phyloP scores from a whole-genome alignment of 2,329 filamentous ascomycete species.

The Beauveria rudraprayagi region DNA sequence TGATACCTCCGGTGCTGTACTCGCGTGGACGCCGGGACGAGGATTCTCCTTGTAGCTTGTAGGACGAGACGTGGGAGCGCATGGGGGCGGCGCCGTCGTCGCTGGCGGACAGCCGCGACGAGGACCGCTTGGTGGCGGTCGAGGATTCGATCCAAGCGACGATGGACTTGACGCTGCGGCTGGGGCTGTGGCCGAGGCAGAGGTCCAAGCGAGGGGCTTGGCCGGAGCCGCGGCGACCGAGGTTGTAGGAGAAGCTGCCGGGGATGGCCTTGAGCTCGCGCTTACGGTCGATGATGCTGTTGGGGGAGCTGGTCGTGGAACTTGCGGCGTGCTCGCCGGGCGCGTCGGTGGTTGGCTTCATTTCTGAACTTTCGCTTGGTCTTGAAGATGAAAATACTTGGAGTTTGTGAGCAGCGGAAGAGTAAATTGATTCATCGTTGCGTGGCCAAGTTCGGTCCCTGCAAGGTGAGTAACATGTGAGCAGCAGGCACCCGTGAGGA shows the following conservation, averaged over 20 bases:
- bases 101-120: background rate
- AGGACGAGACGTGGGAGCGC: background rate
- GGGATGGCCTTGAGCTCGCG: conserved; percentile 15
- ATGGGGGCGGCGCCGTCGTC: background rate
- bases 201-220: background rate
- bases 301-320: background rate
- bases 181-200: background rate
- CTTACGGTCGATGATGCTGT: conserved; percentile 7
- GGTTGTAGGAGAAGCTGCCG: conserved; percentile 23
- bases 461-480: conserved; percentile 4
- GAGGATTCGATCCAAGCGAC: conserved; percentile 24
- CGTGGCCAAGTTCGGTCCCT: background rate
- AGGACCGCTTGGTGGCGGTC: background rate
- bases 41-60: background rate
- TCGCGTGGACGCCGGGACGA: background rate
- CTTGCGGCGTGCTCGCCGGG: background rate
- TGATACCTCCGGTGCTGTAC: background rate
- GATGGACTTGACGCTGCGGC: conserved; percentile 24
- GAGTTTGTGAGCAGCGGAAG: background rate
- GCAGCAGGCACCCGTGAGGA: background rate
- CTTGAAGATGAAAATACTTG: background rate
- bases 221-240: conserved; percentile 15
- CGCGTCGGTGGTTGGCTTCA: background rate
- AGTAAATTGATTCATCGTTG: background rate
- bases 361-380: background rate